These are phyloP conservation scores for Clathrus columnatus DNA, from an alignment of 768 basidiomycete genomes.

Conservation along the genomic window DNA sequence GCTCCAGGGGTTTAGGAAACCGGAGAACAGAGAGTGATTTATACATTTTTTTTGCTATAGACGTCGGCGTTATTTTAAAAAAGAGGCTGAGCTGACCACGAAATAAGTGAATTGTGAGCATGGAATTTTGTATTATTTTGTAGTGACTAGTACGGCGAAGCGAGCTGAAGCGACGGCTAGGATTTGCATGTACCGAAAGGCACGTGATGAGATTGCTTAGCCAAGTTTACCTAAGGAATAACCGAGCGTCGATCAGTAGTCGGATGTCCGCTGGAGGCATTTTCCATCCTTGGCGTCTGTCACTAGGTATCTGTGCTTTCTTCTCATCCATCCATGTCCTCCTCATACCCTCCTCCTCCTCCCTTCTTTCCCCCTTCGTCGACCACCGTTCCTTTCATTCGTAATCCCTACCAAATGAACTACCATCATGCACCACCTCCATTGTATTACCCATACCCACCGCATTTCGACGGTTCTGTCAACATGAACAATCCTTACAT, in stretches of 20 bases:
- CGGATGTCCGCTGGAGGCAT: not conserved
- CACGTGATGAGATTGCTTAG: not conserved
- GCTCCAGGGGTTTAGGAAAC: no score
- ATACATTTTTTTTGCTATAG: no score
- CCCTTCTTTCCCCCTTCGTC: conserved; percentile 14
- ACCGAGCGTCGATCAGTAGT: not conserved
- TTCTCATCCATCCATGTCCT: conserved; percentile 22
- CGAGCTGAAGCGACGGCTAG: no score
- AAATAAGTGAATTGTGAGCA: no score
- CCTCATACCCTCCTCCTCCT: conserved; percentile 24
- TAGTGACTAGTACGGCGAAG: no score
- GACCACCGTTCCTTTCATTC: conserved; percentile 20
- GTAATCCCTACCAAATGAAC: conserved; percentile 20
- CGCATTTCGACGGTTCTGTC: conserved; percentile 56
- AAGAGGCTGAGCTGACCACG: no score
- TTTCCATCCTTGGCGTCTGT: not conserved
- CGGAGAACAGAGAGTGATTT: no score
- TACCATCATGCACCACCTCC: conserved; percentile 22
- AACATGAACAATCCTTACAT: conserved; percentile 81
- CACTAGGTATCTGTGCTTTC: conserved; percentile 18
- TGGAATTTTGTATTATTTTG: no score
- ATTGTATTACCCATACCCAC: conserved; percentile 41
- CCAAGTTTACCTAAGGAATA: not conserved
- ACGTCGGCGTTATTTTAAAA: no score
- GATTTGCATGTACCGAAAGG: no score